Base-by-base conservation (phyloP, 2,329 filamentous ascomycete genomes). In the Metarhizium anisopliae region DNA sequence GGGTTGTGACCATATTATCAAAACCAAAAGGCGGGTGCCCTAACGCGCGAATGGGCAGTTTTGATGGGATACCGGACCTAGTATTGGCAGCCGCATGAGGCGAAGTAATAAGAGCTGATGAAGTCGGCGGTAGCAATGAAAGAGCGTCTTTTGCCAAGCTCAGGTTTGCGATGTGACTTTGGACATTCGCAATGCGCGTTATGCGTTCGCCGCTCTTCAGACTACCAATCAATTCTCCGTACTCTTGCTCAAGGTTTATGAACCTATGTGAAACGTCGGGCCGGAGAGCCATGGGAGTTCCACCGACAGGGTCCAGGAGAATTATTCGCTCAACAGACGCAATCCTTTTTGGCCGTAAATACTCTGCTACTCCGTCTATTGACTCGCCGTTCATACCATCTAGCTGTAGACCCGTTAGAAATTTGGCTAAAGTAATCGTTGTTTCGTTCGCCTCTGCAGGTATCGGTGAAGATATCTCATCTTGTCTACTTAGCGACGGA, bases 191-290 rank as follows among this genome's bases (percentile, higher is more conserved):
- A 29, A 20, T 47, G 7, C 35, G 36, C 6, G 6, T 14, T 45
- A 38, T 36, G 35, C 58, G 64, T 59, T 53, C 66, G 53, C 55
- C 59, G 32, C 53, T 64, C 52, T 68, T 64, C 30, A 95, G 75
- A 61, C 90, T 81, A 16, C 79, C 70, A 58, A 82, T 77, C 51
- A 95, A 86, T 30, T 80, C 74, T 1, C 81, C 75, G 61, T 88
- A 96, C 67, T 99, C 93, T 66, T 97, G 91, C 66, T 95, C 88
- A 56, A 99, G 79, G 63, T 99, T 99, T 66, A 99, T 82, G 66
- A 96, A 97, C 40, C 74, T 66, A 55, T 76, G 74, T 36, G 67
- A 67, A 20, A 68, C 64, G 2, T 66, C 66, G 2, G 68, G 66
- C 29, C 66, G 68, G 5, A 68, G 68, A 63, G 79, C 68, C 57